Evolutionary conservation across 495 filamentous ascomycete species (phyloP), one percentile per base, ranked within the genome.

Genomic region (Hypoxylon trugodes): DNA sequence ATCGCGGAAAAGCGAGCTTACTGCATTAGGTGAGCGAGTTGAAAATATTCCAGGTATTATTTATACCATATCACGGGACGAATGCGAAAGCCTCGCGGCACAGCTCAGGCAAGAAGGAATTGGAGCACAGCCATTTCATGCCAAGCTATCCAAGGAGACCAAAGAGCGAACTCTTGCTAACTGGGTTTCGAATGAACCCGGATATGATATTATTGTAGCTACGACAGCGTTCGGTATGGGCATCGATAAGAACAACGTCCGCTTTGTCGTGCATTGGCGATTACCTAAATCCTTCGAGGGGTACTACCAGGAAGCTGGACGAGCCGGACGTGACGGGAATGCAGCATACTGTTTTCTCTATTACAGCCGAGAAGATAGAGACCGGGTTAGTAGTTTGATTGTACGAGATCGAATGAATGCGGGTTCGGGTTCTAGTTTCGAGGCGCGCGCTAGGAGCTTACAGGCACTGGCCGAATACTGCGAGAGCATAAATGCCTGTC

Each of bases 191-290:
- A 89, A 90, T 61, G 81, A 84, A 40, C 77, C 81, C 9, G 86
- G 88, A 4, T 96, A 95, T 72, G 91, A 93, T 65, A 87, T 97
- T 43, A 93, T 97, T 38, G 90, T 97, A 35, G 94, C 94, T 4
- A 97, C 94, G 0, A 97, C 92, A 2, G 94, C 94, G 0, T 97
- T 97, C 61, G 94, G 94, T 5, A 97, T 98, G 94, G 94, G 94
- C 3, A 97, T 98, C 65, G 93, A 97, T 69, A 97, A 96, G 74
- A 85, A 93, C 24, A 87, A 95, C 65, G 94, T 98, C 12, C 86
- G 93, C 2, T 97, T 97, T 67, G 92, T 98, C 1, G 84, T 96
- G 2, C 94, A 98, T 73, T 97, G 93, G 93, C 88, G 89, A 49
- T 78, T 96, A 12, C 91, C 93, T 8, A 95, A 94, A 68, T 92